Conservation (phyloP, 2,329 filamentous ascomycete species). For the Tolypocladium ovalisporum region DNA sequence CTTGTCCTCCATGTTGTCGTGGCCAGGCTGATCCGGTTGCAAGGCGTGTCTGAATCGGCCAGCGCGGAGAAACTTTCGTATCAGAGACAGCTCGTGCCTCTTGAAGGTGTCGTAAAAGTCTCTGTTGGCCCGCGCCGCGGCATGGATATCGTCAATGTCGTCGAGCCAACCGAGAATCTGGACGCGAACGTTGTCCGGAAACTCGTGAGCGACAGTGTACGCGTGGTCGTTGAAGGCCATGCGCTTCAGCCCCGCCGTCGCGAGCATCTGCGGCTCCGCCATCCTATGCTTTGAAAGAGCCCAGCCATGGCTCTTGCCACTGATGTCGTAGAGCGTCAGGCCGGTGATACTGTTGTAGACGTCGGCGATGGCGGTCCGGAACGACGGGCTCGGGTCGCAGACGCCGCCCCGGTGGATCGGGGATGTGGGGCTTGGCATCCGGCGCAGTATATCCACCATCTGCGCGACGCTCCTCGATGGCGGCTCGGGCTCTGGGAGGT, state of each 20-base stretch:
- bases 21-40: background rate
- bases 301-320: slow-evolving; percentile 37
- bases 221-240: slow-evolving; percentile 21
- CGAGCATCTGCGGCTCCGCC: slow-evolving; percentile 22
- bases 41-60: slow-evolving; percentile 7
- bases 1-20: slow-evolving; percentile 22
- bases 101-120: slow-evolving; percentile 34
- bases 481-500: slow-evolving; percentile 12
- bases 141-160: slow-evolving; percentile 28
- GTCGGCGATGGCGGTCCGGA: slow-evolving; percentile 35
- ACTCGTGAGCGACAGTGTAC: slow-evolving; percentile 20
- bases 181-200: slow-evolving; percentile 25
- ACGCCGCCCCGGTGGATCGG: slow-evolving; percentile 28
- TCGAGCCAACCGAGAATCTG: slow-evolving; percentile 29
- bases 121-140: slow-evolving; percentile 29
- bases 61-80: slow-evolving; percentile 22
- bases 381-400: slow-evolving; percentile 38
- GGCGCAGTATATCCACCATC: slow-evolving; percentile 30
- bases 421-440: slow-evolving; percentile 32
- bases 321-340: slow-evolving; percentile 36
- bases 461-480: slow-evolving; percentile 31
- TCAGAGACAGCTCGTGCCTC: slow-evolving; percentile 28
- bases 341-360: slow-evolving; percentile 40
- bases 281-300: slow-evolving; percentile 29
- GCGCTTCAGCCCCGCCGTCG: slow-evolving; percentile 14